Percentiles rank a stretch among this genome's conserved stretches.
Conservation (phyloP, 2,329 filamentous ascomycete species). For the Cercospora zeae-maydis region DNA sequence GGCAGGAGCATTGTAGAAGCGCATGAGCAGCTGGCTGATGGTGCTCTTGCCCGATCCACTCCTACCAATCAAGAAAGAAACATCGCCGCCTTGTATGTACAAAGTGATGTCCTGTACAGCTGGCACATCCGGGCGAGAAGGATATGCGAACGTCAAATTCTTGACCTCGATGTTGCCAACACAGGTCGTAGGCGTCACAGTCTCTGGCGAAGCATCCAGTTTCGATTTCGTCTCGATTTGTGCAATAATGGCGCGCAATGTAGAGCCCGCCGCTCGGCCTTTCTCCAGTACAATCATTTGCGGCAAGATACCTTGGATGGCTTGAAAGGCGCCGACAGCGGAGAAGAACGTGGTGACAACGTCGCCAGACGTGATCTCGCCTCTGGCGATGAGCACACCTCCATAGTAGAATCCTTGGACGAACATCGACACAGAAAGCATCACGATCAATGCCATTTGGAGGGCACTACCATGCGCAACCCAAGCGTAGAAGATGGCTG, state of each 20-base stretch:
- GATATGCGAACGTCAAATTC: constrained; percentile 63
- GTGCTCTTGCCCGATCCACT: constrained; percentile 95
- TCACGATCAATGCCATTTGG: constrained; percentile 69
- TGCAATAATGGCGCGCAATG: constrained; percentile 51
- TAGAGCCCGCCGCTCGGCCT: constrained; percentile 68
- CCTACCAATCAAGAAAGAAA: constrained; percentile 76
- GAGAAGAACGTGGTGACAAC: constrained; percentile 84
- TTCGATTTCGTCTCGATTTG: constrained; percentile 32
- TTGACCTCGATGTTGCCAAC: constrained; percentile 66
- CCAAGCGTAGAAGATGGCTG: constrained; percentile 61
- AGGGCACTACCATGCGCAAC: constrained; percentile 67
- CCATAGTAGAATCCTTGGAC: constrained; percentile 90
- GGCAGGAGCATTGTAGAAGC: constrained; percentile 65
- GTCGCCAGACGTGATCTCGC: constrained; percentile 58
- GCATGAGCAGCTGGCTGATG: constrained; percentile 71
- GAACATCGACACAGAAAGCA: constrained; percentile 75
- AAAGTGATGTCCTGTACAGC: constrained; percentile 63
- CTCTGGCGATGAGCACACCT: constrained; percentile 61
- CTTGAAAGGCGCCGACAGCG: constrained; percentile 70
- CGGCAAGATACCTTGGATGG: constrained; percentile 69
- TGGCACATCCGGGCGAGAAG: constrained; percentile 59
- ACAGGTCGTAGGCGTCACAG: constrained; percentile 43
- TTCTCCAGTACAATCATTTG: constrained; percentile 75
- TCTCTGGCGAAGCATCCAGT: constrained; percentile 19
- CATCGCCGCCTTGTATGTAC: constrained; percentile 66